Evolutionary conservation across 176 grass and related monocot species (phyloP).

Genomic region (Elymus sibiricus): DNA sequence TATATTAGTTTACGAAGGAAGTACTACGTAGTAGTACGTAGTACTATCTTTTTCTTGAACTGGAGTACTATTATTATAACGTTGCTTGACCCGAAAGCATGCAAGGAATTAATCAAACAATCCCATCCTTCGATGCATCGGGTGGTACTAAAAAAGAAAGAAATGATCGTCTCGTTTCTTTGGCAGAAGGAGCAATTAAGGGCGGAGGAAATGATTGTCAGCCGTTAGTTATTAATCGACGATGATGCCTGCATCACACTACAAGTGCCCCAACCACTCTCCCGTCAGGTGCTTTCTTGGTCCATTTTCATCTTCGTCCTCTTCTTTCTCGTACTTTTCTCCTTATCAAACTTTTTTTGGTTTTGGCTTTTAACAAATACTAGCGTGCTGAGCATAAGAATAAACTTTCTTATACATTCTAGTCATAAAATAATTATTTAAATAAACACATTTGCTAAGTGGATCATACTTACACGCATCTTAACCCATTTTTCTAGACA

Average conservation of each 20-base stretch:
- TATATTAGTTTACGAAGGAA: no score
- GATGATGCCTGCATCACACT: not conserved
- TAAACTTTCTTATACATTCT: no score
- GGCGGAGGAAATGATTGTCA: not conserved
- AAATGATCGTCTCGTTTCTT: not conserved
- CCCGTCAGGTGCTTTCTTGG: not conserved
- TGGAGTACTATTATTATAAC: no score
- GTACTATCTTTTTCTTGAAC: no score
- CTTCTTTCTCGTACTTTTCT: not conserved
- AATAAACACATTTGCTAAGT: no score
- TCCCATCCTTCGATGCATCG: not conserved
- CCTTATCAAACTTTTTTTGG: not conserved
- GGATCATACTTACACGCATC: no score
- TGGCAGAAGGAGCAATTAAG: not conserved
- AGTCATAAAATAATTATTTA: no score
- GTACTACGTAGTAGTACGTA: no score
- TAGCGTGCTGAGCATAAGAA: no score
- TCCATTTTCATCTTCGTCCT: not conserved
- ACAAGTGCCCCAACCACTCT: not conserved
- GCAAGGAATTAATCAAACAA: slow-evolving; percentile 15
- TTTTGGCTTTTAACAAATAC: not conserved
- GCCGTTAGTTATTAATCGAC: not conserved
- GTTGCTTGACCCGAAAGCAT: slow-evolving; percentile 43
- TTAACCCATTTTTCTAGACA: no score
- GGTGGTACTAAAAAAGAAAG: not conserved